These are phyloP conservation scores for Graphilbum sp. DNA, from an alignment of 2,329 filamentous ascomycete species.

Conservation along the genomic window DNA sequence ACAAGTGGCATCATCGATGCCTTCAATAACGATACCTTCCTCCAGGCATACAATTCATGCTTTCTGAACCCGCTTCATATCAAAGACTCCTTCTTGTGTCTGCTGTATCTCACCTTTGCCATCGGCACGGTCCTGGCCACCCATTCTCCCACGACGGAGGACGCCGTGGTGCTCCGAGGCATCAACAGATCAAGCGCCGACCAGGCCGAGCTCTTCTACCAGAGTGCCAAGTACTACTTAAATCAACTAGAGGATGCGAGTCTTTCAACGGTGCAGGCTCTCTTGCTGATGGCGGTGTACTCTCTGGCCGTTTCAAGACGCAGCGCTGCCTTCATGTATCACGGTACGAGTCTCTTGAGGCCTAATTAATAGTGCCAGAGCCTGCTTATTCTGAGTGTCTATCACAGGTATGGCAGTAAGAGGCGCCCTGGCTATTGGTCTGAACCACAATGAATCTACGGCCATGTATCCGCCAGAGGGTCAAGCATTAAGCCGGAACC, in stretches of 20 bases:
- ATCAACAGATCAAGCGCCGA: conserved; percentile 30
- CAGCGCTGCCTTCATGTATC: conserved; percentile 45
- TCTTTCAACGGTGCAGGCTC: conserved; percentile 48
- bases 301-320: conserved; percentile 44
- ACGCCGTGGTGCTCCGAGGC: conserved; percentile 32
- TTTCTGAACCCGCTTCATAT: conserved; percentile 36
- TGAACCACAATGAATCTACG: conserved; percentile 45
- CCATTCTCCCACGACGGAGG: conserved; percentile 29
- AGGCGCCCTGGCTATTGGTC: conserved; percentile 43
- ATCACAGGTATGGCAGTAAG: conserved; percentile 45
- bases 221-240: conserved; percentile 36
- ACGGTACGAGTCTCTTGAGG: conserved; percentile 32
- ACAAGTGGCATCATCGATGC: conserved; percentile 45
- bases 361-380: too few species aligned
- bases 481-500: conserved; percentile 28
- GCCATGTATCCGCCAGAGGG: conserved; percentile 25
- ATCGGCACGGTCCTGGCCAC: conserved; percentile 44
- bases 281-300: conserved; percentile 48
- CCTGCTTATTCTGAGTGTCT: too few species aligned
- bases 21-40: conserved; percentile 35
- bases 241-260: conserved; percentile 43
- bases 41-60: conserved; percentile 31
- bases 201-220: conserved; percentile 46
- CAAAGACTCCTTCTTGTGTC: conserved; percentile 35
- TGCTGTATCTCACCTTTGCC: conserved; percentile 45